phyloP scores from a whole-genome alignment of 108 stramenopile species.

The Cyclotella cryptica region DNA sequence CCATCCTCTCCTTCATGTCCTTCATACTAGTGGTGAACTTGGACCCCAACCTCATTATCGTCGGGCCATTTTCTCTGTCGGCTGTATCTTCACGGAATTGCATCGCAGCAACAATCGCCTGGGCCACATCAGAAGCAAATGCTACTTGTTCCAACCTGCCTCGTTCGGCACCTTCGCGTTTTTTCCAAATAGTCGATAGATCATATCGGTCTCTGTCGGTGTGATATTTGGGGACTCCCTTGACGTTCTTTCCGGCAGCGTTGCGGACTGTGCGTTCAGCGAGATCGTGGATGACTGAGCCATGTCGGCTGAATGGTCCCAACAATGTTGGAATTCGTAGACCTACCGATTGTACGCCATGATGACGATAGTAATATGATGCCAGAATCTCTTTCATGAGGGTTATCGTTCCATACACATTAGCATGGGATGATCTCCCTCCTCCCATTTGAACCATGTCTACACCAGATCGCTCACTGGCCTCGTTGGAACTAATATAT shows the following conservation, averaged over 20 bases:
- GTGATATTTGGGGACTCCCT: constrained; percentile 39
- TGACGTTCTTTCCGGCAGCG: constrained; percentile 28
- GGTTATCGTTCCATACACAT: constrained; percentile 44
- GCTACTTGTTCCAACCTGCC: constrained; percentile 42
- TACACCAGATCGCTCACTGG: constrained; percentile 45
- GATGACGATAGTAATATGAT: constrained; percentile 51
- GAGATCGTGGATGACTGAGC: constrained; percentile 49
- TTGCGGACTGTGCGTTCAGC: constrained; percentile 47
- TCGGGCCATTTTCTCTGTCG: constrained; percentile 32
- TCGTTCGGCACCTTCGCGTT: constrained; percentile 34
- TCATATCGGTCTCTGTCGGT: constrained; percentile 43
- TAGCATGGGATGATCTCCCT: constrained; percentile 19
- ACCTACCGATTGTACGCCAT: constrained; percentile 47
- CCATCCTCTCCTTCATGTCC: constrained; percentile 42
- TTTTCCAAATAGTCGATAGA: constrained; percentile 19
- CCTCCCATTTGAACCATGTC: not conserved
- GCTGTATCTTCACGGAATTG: constrained; percentile 32
- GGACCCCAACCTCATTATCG: constrained; percentile 46
- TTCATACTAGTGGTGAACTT: constrained; percentile 49
- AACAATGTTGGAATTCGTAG: constrained; percentile 45
- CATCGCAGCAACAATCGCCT: constrained; percentile 46
- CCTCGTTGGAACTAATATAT: constrained; percentile 51
- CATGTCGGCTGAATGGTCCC: constrained; percentile 48
- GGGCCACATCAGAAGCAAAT: constrained; percentile 45
- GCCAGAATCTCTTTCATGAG: constrained; percentile 55